phyloP scores from a whole-genome alignment of 2,329 filamentous ascomycete genomes.

The Neonectria magnoliae region DNA sequence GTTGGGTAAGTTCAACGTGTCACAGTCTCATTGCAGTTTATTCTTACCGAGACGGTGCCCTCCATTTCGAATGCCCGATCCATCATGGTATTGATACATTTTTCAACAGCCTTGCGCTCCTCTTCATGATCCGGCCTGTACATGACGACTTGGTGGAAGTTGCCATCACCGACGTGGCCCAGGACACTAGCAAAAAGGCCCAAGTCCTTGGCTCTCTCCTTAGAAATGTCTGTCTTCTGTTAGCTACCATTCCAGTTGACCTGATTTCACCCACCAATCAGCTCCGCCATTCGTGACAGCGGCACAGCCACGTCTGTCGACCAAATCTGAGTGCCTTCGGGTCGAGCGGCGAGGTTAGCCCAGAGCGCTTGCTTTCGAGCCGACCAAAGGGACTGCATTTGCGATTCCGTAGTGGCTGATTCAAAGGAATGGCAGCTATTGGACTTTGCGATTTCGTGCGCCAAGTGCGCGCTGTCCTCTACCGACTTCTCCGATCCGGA shows the following conservation, averaged over 20 bases:
- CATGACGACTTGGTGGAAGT: slow-evolving; percentile 70
- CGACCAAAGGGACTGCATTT: slow-evolving; percentile 77
- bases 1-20: neutral
- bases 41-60: slow-evolving; percentile 69
- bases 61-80: slow-evolving; percentile 73
- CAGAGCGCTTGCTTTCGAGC: slow-evolving; percentile 80
- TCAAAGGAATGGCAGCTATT: slow-evolving; percentile 70
- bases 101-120: slow-evolving; percentile 4
- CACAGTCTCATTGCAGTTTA: no score
- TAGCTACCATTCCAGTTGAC: neutral
- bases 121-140: slow-evolving; percentile 32
- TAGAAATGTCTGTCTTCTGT: slow-evolving; percentile 62
- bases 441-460: slow-evolving; percentile 64
- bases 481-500: slow-evolving; percentile 52
- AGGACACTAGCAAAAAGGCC: slow-evolving; percentile 74
- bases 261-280: slow-evolving; percentile 40
- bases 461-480: slow-evolving; percentile 61
- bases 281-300: slow-evolving; percentile 72
- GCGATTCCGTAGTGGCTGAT: slow-evolving; percentile 71
- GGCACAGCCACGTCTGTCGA: slow-evolving; percentile 85
- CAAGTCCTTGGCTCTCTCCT: slow-evolving; percentile 69
- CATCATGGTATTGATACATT: slow-evolving; percentile 66
- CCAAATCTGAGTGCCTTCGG: slow-evolving; percentile 73
- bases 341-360: slow-evolving; percentile 73
- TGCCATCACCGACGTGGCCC: slow-evolving; percentile 79